phyloP scores from a whole-genome alignment of 106 monocot genomes.

The Xerophyta viscosa region DNA sequence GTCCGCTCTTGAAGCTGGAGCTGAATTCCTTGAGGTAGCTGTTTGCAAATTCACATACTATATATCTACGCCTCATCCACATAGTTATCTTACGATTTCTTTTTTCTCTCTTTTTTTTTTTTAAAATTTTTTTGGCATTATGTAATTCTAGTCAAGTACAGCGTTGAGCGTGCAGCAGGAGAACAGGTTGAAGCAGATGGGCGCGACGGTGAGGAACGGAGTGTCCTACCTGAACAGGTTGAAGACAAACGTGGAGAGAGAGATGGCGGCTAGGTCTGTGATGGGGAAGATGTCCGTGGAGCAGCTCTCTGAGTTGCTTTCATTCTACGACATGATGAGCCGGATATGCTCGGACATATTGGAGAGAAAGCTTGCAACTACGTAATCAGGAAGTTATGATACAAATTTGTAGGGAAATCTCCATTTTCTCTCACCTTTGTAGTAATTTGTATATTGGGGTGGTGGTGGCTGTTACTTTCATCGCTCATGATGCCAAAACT shows the following conservation, averaged over 20 bases:
- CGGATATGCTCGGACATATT: conserved; percentile 64
- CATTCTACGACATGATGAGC: conserved; percentile 77
- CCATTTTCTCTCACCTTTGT: no score
- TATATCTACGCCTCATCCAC: no score
- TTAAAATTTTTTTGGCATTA: no score
- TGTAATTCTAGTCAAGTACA: conserved; percentile 45
- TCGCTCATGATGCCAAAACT: no score
- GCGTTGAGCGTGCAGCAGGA: conserved; percentile 73
- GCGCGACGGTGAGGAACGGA: conserved; percentile 85
- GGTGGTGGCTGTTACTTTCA: no score
- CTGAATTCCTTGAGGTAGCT: conserved; percentile 66
- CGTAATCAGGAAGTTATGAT: no score
- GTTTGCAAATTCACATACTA: no score
- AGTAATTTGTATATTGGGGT: no score
- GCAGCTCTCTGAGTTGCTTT: conserved; percentile 71
- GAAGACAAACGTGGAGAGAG: conserved; percentile 50
- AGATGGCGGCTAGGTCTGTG: conserved; percentile 37
- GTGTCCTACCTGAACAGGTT: conserved; percentile 49
- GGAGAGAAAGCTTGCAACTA: conserved; percentile 30
- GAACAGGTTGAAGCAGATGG: conserved; percentile 91
- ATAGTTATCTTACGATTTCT: not conserved
- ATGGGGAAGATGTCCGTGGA: conserved; percentile 73
- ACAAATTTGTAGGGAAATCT: no score
- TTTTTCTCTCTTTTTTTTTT: no score
- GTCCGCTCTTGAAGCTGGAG: conserved; percentile 48